Base-by-base conservation (phyloP, 768 basidiomycete species). In the Psilocybe tampanensis region DNA sequence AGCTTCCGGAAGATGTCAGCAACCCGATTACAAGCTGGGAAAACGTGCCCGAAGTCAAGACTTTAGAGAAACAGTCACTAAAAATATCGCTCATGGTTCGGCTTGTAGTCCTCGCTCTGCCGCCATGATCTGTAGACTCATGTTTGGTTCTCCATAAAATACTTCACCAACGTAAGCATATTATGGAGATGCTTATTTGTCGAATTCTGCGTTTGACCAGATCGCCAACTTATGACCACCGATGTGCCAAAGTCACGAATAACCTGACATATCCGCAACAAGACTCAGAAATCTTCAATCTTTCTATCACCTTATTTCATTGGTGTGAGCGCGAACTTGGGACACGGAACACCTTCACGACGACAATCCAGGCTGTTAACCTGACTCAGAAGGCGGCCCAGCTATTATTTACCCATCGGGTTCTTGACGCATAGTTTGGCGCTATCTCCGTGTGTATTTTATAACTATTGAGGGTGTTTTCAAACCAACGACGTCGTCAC, bases 401-500 rank as follows among this genome's bases (percentile, higher is more conserved):
- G 33, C 32, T 12, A 49, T 55, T 47, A 44, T 64, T 64, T 66
- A 62, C 65, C 59, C 60, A 66, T 64, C 65, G 65, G 62, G 54
- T 44, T 51, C 58, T 57, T 56, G 32, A 21, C 59, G 55, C 59
- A 53, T 34, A 52, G 56, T 53, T 66, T 62, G 62, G 59, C 65
- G 62, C 64, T 65, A 65, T 66, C 65, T 63, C 62, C 65, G 67
- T 66, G 63, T 61, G 62, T 61, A 24, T 62, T 61, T 65, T 58
- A 33, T 39, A 60, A 34, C 67, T 55, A 58, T 62, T 63, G 52
- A 61, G 26, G 47, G 67, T 24, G 50, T 51, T 49, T 60, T 56
- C 54, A 49, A 56, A 44, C 59, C 60, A 61, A 58, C 55, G 53
- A 62, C 57, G 49, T 64, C 58, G 59, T 62, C 62, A 65, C 44